phyloP scores from a whole-genome alignment of 2,329 filamentous ascomycete species.

The Sclerotinia nivalis region DNA sequence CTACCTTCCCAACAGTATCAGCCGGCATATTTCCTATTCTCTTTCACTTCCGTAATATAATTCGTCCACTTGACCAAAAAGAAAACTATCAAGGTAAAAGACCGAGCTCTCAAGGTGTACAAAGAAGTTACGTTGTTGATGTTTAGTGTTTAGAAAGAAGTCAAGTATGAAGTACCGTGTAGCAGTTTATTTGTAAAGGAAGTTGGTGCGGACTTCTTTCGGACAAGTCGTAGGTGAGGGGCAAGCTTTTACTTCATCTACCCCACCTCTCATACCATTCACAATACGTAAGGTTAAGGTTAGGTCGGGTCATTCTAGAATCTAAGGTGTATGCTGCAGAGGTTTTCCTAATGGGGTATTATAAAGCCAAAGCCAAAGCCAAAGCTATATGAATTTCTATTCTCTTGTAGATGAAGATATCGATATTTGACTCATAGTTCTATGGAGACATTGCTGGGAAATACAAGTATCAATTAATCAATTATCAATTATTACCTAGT shows the following conservation, averaged over 20 bases:
- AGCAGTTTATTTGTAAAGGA: background rate
- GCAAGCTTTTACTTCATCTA: background rate
- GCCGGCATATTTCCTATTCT: conserved; percentile 19
- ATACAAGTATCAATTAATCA: background rate
- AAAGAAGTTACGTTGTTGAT: background rate
- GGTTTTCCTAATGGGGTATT: background rate
- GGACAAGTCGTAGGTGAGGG: background rate
- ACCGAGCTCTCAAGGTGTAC: background rate
- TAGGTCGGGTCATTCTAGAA: too few species aligned
- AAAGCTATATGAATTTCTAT: too few species aligned
- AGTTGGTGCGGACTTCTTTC: conserved; percentile 4
- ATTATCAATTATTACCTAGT: background rate
- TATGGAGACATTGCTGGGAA: background rate
- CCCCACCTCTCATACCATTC: background rate
- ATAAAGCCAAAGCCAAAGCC: background rate
- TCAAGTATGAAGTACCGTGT: background rate
- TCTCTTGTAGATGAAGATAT: too few species aligned
- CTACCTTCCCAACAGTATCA: conserved; percentile 28
- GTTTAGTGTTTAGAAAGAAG: background rate
- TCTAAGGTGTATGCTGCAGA: too few species aligned
- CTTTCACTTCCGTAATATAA: background rate
- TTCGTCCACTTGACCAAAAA: background rate
- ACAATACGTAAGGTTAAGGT: too few species aligned
- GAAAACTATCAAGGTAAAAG: background rate
- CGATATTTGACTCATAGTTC: background rate